Evolutionary conservation across 805 yeast species (phyloP), one percentile per base, ranked within the genome.

Genomic region (Clavispora phyllophila): DNA sequence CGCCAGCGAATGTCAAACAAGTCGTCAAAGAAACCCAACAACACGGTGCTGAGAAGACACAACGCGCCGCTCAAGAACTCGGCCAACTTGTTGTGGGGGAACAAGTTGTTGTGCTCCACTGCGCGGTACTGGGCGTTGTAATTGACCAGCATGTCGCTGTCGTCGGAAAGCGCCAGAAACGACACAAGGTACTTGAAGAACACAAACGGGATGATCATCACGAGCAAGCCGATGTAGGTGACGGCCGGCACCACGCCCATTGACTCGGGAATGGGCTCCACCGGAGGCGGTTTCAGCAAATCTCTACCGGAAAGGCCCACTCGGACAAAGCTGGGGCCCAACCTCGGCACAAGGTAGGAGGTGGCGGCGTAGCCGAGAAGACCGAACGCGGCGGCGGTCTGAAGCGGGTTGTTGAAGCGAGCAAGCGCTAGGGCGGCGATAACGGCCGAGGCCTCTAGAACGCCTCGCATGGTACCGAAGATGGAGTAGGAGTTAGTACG

Each of bases 1-100:
- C 99, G 75, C 99, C 99, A 93, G 53, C 96, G 76, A 49, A 93
- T 81, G 63, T 93, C 99, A 58, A 93, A 93, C 54, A 93, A 72
- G 67, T 93, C 99, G 63, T 93, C 99, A 37, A 95, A 84, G 24
- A 93, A 73, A 0, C 99, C 99, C 35, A 93, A 69, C 34, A 93
- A 67, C 13, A 89, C 74, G 61, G 93, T 90, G 50, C 88, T 79
- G 63, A 88, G 88, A 37, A 93, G 65, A 47, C 95, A 87, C 46
- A 93, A 65, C 9, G 91, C 70, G 4, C 95, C 95, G 54, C 95
- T 81, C 50, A 93, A 72, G 62, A 83, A 93, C 50, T 88, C 95
- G 0, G 96, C 83, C 41, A 93, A 70, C 61, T 84, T 86, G 48
- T 78, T 80, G 55, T 87, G 93, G 3, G 96, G 95, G 58, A 89